Percentiles rank a stretch among this genome's conserved stretches.
phyloP scores from a whole-genome alignment of 2,329 filamentous ascomycete genomes.

The Ascochyta lentis region DNA sequence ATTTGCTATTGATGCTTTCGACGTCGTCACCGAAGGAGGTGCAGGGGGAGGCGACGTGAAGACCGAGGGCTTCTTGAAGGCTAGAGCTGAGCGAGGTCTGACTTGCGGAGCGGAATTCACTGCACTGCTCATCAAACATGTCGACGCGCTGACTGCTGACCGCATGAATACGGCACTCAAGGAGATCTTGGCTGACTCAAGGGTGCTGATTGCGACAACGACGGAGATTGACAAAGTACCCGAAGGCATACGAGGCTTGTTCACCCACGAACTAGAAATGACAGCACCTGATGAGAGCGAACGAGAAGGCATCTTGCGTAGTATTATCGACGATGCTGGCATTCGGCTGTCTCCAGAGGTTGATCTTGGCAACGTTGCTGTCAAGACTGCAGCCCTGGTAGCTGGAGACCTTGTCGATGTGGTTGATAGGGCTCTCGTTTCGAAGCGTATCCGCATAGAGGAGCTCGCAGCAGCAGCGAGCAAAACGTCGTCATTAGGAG shows the following conservation, averaged over 20 bases:
- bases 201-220: slow-evolving; percentile 90
- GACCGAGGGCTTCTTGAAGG: slow-evolving; percentile 88
- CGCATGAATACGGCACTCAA: slow-evolving; percentile 85
- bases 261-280: slow-evolving; percentile 96
- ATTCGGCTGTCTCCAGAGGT: slow-evolving; percentile 82
- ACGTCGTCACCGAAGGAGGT: slow-evolving; percentile 90
- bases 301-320: slow-evolving; percentile 82
- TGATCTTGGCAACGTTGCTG: slow-evolving; percentile 81
- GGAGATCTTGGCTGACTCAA: slow-evolving; percentile 77
- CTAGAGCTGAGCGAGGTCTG: slow-evolving; percentile 85
- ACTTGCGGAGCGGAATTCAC: slow-evolving; percentile 86
- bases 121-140: slow-evolving; percentile 82
- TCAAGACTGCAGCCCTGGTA: slow-evolving; percentile 95
- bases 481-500: slow-evolving; percentile 40
- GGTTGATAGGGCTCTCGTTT: slow-evolving; percentile 84
- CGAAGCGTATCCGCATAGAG: slow-evolving; percentile 77
- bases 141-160: slow-evolving; percentile 90
- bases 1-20: slow-evolving; percentile 88
- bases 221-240: slow-evolving; percentile 95
- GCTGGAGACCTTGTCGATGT: slow-evolving; percentile 95
- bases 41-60: slow-evolving; percentile 90
- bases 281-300: slow-evolving; percentile 90
- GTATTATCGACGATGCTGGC: slow-evolving; percentile 77
- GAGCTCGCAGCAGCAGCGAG: slow-evolving; percentile 64
- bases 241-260: slow-evolving; percentile 85